Evolutionary conservation across 1,284 basidiomycete species (phyloP), one percentile per base, ranked within the genome.

Genomic region (Sanghuangporus baumii): DNA sequence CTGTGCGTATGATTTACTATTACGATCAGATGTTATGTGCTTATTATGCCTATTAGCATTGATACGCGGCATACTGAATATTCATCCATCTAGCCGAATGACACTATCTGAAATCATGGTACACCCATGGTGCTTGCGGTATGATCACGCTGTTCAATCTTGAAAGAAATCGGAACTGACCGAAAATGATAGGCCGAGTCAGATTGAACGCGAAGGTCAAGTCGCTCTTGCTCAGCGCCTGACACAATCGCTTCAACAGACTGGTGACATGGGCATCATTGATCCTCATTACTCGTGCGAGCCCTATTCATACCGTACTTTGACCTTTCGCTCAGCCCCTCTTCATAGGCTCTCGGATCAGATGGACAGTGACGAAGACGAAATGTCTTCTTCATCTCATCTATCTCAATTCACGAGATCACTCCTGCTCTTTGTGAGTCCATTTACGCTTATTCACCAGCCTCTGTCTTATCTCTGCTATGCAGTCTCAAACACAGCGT

Each of bases 61-160:
- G 1, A 75, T 96, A 16, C 77, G 82, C 6, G 84, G 87, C 3
- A 83, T 97, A 74, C 77, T 98, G 46, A 84, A 86, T 2, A 74
- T 96, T 14, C 82, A 95, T 66, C 88, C 96, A 0, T 73, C 76
- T 3, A 73, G 84, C 61, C 81, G 96, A 6, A 80, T 93, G 72
- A 89, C 85, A 0, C 80, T 98, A 26, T 69, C 78, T 1, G 86
- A 93, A 41, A 83, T 94, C 16, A 81, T 81, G 64, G 70, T 76
- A 5, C 91, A 96, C 73, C 85, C 86, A 0, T 98, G 96, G 96
- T 87, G 85, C 69, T 81, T 80, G 66, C 83, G 86, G 91, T 88
- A 72, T 61, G 78, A 69, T 20, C 51, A 57, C 38, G 11, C 12
- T 47, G 57, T 26, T 48, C 37, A 46, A 23, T 40, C 34, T 48